A percentile compares a stretch with the other conserved stretches of the same genome.
Evolutionary conservation across 257 asterid genomes (phyloP).

Genomic region (Striga asiatica): DNA sequence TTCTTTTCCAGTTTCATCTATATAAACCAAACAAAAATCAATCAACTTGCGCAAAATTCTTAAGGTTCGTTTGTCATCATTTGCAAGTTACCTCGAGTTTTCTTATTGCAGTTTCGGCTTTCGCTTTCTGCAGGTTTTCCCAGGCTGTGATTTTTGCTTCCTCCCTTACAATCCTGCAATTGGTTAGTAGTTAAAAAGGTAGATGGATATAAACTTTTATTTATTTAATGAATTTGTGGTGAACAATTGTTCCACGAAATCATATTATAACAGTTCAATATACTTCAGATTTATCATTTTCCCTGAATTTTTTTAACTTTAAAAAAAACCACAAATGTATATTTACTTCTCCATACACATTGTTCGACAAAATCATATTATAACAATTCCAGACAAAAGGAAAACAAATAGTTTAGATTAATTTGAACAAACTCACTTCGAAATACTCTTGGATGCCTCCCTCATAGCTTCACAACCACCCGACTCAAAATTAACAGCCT

Average conservation of each 20-base stretch:
- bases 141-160: slow-evolving; percentile 68
- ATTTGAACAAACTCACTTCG: slow-evolving; percentile 49
- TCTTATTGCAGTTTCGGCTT: slow-evolving; percentile 74
- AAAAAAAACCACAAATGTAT: too few species aligned
- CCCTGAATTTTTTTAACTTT: too few species aligned
- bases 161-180: slow-evolving; percentile 60
- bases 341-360: too few species aligned
- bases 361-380: too few species aligned
- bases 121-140: slow-evolving; percentile 89
- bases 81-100: slow-evolving; percentile 52
- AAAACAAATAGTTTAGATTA: too few species aligned
- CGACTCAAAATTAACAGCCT: slow-evolving; percentile 41
- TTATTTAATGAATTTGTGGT: not conserved
- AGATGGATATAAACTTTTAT: slow-evolving; percentile 3
- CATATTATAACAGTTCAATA: too few species aligned
- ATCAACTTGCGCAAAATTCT: too few species aligned
- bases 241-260: too few species aligned
- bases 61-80: not conserved
- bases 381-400: too few species aligned
- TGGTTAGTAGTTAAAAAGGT: too few species aligned
- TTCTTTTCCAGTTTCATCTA: slow-evolving; percentile 77
- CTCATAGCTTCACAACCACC: slow-evolving; percentile 50
- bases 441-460: slow-evolving; percentile 44
- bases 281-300: too few species aligned
- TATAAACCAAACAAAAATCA: not conserved